Percentiles rank a stretch among this genome's conserved stretches.
phyloP scores from a whole-genome alignment of 2,329 filamentous ascomycete species.

The Ceratocystis cubensis region DNA sequence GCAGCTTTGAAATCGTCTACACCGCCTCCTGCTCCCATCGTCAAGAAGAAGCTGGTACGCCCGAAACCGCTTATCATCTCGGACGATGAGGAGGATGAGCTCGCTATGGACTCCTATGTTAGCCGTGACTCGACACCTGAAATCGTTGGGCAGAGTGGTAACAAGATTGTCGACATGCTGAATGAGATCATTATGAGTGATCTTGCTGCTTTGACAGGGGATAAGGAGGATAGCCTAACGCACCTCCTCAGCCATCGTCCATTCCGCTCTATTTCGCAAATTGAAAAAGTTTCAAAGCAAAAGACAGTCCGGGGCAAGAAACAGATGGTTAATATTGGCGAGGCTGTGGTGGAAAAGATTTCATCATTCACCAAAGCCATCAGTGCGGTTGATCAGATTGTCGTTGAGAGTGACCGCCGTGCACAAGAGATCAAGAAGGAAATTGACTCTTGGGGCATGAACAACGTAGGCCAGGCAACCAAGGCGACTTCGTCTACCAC shows the following conservation, averaged over 20 bases:
- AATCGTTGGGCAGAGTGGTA: slow-evolving; percentile 26
- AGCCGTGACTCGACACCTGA: slow-evolving; percentile 21
- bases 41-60: slow-evolving; percentile 10
- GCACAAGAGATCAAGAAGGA: slow-evolving; percentile 44
- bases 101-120: slow-evolving; percentile 27
- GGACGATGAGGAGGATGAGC: slow-evolving; percentile 34
- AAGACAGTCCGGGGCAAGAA: slow-evolving; percentile 30
- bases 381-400: slow-evolving; percentile 69
- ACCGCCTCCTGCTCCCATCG: slow-evolving; percentile 4
- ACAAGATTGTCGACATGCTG: slow-evolving; percentile 60
- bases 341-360: slow-evolving; percentile 40
- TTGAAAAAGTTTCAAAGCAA: slow-evolving; percentile 51
- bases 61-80: slow-evolving; percentile 24
- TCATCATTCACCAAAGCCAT: slow-evolving; percentile 68
- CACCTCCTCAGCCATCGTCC: slow-evolving; percentile 62
- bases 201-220: slow-evolving; percentile 68
- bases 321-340: slow-evolving; percentile 38
- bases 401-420: slow-evolving; percentile 60
- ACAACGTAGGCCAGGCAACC: slow-evolving; percentile 32
- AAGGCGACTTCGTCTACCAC: slow-evolving; percentile 22
- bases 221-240: slow-evolving; percentile 56
- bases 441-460: slow-evolving; percentile 38
- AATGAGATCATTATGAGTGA: slow-evolving; percentile 66
- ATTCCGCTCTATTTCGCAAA: slow-evolving; percentile 44
- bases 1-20: neutral